A percentile compares a stretch with the other conserved stretches of the same genome.
Evolutionary conservation across 2,329 filamentous ascomycete species (phyloP).

Genomic region (Biscogniauxia sp.): DNA sequence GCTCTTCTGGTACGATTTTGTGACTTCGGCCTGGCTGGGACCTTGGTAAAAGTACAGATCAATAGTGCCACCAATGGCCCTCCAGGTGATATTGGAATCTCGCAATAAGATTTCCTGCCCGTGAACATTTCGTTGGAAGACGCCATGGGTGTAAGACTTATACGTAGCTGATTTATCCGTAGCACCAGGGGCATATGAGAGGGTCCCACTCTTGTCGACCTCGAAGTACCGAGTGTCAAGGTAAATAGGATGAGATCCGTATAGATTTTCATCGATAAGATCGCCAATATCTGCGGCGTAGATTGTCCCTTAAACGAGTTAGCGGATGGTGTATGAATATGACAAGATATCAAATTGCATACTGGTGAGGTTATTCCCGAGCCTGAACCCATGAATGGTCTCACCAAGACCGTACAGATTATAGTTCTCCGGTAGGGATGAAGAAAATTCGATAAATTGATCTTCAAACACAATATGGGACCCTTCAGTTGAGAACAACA

Average conservation of each 20-base stretch:
- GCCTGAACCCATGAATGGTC: conserved; percentile 65
- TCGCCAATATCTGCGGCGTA: conserved; percentile 69
- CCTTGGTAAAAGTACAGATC: conserved; percentile 80
- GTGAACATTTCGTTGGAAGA: conserved; percentile 75
- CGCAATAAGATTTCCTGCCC: conserved; percentile 69
- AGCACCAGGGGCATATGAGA: conserved; percentile 54
- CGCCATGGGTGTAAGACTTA: conserved; percentile 68
- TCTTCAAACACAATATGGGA: conserved; percentile 69
- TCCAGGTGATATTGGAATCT: conserved; percentile 66
- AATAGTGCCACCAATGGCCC: conserved; percentile 71
- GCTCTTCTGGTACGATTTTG: conserved; percentile 65
- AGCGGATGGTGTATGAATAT: background rate
- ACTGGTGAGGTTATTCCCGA: conserved; percentile 72
- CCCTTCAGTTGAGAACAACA: conserved; percentile 65
- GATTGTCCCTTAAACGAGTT: conserved; percentile 36
- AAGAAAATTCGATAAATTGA: conserved; percentile 74
- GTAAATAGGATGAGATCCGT: conserved; percentile 76
- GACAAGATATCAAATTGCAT: conserved; percentile 19
- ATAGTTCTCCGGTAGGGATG: conserved; percentile 65
- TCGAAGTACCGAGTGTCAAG: conserved; percentile 76
- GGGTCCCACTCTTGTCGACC: conserved; percentile 44
- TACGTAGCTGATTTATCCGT: conserved; percentile 54
- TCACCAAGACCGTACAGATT: conserved; percentile 76
- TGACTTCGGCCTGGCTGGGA: conserved; percentile 65
- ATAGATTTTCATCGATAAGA: conserved; percentile 65